Evolutionary conservation across 2,329 filamentous ascomycete species (phyloP), one percentile per base, ranked within the genome.

Genomic region (Plectosphaerella cucumerina): DNA sequence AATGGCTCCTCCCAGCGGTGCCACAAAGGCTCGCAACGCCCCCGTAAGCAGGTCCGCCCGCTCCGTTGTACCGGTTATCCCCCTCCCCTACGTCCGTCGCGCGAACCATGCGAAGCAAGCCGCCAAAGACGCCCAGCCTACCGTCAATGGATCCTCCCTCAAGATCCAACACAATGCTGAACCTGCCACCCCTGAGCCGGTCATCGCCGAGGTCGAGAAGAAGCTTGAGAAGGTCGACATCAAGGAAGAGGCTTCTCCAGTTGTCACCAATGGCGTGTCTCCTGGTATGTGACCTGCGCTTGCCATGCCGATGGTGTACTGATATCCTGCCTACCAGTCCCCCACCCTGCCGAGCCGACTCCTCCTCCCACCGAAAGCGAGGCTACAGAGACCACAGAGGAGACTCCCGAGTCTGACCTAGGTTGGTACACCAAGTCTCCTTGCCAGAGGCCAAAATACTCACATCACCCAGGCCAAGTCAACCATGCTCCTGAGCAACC

Each of bases 91-190:
- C 22, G 37, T 48, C 22, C 54, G 54, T 23, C 54, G 54, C 54
- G 61, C 67, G 47, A 72, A 70, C 57, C 42, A 52, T 68, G 69
- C 50, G 64, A 70, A 57, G 64, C 65, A 51, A 34, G 64, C 66
- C 35, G 59, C 64, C 11, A 58, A 64, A 20, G 61, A 66, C 31
- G 62, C 61, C 47, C 60, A 53, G 44, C 47, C 65, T 50, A 55
- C 62, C 22, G 57, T 57, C 50, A 57, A 57, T 42, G 55, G 55
- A 39, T 56, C 55, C 12, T 53, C 55, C 6, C 45, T 57, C 31
- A 56, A 54, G 42, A 51, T 55, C n/a, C 53, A 56, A 37, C 50
- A 47, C 44, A 51, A 53, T 42, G 51, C 54, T 15, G n/a, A 44
- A 14, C 47, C 53, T 9, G 41, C 44, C 14, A 55, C 53, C n/a